Percentiles rank a stretch among this genome's conserved stretches.
Conservation (phyloP, 495 filamentous ascomycete genomes). For the Lentithecium fluviatile region DNA sequence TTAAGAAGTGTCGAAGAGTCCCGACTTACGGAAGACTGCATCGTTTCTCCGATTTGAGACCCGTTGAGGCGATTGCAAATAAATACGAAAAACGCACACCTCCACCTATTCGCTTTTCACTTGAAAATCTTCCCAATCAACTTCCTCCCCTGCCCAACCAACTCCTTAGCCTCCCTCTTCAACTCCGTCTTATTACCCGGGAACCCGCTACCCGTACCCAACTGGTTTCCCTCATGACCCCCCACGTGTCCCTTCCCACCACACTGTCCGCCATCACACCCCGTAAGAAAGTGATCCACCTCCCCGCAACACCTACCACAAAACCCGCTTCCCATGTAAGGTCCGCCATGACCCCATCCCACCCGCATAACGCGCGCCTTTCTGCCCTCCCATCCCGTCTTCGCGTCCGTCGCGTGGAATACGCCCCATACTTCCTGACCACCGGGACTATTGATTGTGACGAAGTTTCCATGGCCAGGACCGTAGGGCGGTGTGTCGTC, state of each 20-base stretch:
- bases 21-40: too few species aligned
- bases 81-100: too few species aligned
- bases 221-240: background rate
- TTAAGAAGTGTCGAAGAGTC: too few species aligned
- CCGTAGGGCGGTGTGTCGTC: constrained; percentile 36
- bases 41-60: too few species aligned
- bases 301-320: constrained; percentile 19
- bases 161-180: background rate
- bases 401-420: constrained; percentile 42
- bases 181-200: background rate
- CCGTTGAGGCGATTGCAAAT: too few species aligned
- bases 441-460: constrained; percentile 26
- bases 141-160: too few species aligned
- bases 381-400: constrained; percentile 39
- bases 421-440: constrained; percentile 34
- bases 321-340: constrained; percentile 26
- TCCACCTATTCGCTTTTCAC: too few species aligned
- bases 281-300: constrained; percentile 2
- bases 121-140: too few species aligned
- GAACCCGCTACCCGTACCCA: background rate
- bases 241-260: background rate
- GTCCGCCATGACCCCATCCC: constrained; percentile 15
- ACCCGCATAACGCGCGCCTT: constrained; percentile 41
- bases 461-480: constrained; percentile 42
- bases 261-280: background rate